Base-by-base conservation (phyloP, 176 grass and related monocot genomes). In the Saccharum spontaneum region DNA sequence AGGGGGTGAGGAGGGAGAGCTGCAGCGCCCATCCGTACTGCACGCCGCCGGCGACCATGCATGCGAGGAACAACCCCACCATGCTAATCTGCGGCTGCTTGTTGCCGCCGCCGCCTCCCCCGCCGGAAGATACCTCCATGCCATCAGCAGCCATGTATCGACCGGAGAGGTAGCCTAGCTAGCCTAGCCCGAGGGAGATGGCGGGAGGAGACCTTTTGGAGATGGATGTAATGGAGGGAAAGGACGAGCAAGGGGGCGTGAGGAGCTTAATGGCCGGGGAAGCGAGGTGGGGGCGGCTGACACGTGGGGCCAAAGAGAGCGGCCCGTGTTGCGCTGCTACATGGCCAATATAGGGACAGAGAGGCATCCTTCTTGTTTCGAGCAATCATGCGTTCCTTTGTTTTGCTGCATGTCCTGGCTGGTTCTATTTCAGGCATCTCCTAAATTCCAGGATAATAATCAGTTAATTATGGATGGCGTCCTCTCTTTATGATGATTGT, bases 21-120 rank as follows among this genome's bases (percentile, higher is more conserved):
- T 97, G 94, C 71, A 97, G 52, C 31, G 94, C 94, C 94, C 92
- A 97, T 0, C 94, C 91, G 31, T 97, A 97, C 77, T 92, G 92
- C 87, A 94, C 90, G 33, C 89, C 94, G 16, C 90, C 90, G 71
- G 94, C 94, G 57, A 92, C 92, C 85, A 89, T 91, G 90, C 89
- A 94, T 6, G 92, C 83, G 1, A 92, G 34, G 66, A 97, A 80
- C 15, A 94, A 39, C 9, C 45, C 61, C 41, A 33, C 65, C 16
- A 94, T 14, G 83, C 90, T 87, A 4, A 89, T 85, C n/a, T 73
- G 87, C 63, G 73, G 83, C 10, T 26, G 67, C 30, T 69, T 81
- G 8, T 24, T 61, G 72, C 5, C 54, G n/a, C 69, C 34, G n/a
- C 69, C 45, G 3, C 28, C 41, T 24, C 33, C 24, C 45, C 7